phyloP scores from a whole-genome alignment of 257 asterid genomes.

The Handroanthus guayacan region DNA sequence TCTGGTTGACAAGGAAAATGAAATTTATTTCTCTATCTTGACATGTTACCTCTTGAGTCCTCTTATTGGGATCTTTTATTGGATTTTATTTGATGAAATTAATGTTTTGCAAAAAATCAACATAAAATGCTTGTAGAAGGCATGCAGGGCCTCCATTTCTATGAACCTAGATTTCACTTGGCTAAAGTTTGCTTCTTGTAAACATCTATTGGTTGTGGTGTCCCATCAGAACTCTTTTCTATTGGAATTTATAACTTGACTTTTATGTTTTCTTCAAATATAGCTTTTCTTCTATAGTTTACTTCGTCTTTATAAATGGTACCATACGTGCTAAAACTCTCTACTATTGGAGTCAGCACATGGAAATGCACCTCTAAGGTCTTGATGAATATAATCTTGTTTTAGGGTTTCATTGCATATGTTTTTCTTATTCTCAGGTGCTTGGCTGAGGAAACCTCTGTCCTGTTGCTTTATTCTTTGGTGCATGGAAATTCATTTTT shows the following conservation, averaged over 20 bases:
- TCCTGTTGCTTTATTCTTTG: conserved; percentile 88
- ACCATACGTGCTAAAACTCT: not conserved
- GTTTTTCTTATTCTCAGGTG: conserved; percentile 54
- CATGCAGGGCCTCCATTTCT: conserved; percentile 21
- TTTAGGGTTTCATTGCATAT: conserved; percentile 19
- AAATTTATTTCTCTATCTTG: conserved; percentile 20
- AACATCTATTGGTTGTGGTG: conserved; percentile 2
- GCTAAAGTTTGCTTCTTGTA: conserved; percentile 1
- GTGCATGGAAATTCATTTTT: conserved; percentile 94
- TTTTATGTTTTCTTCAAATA: conserved; percentile 20
- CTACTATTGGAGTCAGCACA: conserved; percentile 2
- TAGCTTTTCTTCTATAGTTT: conserved; percentile 24
- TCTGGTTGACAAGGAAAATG: conserved; percentile 23
- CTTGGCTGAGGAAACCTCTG: conserved; percentile 87
- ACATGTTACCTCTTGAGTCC: conserved; percentile 24
- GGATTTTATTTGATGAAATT: conserved; percentile 11
- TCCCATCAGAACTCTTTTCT: conserved; percentile 24
- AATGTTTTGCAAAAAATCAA: not conserved
- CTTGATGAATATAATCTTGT: not conserved
- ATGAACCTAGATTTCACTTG: conserved; percentile 8
- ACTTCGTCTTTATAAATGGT: conserved; percentile 10
- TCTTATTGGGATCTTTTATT: conserved; percentile 20
- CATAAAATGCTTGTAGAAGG: conserved; percentile 5
- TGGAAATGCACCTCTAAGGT: conserved; percentile 20
- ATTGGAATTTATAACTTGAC: conserved; percentile 22